Percentiles rank a stretch among this genome's conserved stretches.
Conservation (phyloP, 768 basidiomycete genomes). For the Calocera cornea region DNA sequence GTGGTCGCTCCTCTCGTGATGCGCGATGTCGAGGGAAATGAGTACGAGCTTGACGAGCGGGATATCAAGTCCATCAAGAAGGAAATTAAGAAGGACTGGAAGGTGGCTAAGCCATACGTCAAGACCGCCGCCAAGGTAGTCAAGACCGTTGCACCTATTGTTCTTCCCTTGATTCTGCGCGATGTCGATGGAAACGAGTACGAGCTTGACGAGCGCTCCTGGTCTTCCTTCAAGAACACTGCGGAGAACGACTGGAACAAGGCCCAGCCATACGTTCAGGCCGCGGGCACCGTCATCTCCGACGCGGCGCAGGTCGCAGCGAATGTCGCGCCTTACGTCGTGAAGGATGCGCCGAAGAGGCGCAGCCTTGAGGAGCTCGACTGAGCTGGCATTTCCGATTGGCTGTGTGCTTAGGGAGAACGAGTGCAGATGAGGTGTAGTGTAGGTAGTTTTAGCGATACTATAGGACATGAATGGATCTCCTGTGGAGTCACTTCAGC, state of each 20-base stretch:
- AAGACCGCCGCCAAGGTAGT: background rate
- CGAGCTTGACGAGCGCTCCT: background rate
- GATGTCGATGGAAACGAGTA: background rate
- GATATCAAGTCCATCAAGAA: background rate
- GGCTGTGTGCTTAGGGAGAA: background rate
- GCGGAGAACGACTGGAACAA: background rate
- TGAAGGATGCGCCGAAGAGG: background rate
- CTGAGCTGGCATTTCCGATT: background rate
- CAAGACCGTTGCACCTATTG: background rate
- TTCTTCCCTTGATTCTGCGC: background rate
- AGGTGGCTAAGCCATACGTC: too few relatives aligned
- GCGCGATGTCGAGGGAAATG: too few relatives aligned
- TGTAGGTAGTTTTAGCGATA: background rate
- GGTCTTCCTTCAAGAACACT: background rate
- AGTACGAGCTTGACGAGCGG: background rate
- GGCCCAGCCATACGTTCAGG: background rate
- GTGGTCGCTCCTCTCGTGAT: background rate
- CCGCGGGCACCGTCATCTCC: background rate
- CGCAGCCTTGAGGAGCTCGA: background rate
- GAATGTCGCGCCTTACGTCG: too few relatives aligned
- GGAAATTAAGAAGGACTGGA: background rate
- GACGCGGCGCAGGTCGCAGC: background rate
- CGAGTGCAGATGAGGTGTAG: background rate
- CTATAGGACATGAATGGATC: background rate
- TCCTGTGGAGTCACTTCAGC: too few relatives aligned